Evolutionary conservation across 2,329 filamentous ascomycete species (phyloP).

Genomic region (Aspergillus piperis): DNA sequence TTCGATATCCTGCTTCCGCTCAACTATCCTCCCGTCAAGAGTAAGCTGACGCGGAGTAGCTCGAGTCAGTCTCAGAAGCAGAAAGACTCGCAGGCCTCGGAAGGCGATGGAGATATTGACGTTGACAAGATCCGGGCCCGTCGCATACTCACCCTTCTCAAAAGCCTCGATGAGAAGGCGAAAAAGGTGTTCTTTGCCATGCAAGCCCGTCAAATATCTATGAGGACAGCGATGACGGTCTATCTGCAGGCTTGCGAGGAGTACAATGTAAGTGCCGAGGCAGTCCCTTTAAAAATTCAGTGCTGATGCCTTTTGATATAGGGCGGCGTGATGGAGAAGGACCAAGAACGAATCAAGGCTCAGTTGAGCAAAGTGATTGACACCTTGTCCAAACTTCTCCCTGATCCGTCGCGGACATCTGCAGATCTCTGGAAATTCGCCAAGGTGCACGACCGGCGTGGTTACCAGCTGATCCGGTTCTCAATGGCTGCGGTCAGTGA

Average conservation of each 20-base stretch:
- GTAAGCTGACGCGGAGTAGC: conserved; percentile 47
- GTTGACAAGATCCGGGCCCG: conserved; percentile 72
- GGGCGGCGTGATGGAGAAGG: conserved; percentile 73
- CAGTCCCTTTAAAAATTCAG: background rate
- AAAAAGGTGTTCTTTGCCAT: conserved; percentile 87
- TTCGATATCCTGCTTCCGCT: conserved; percentile 89
- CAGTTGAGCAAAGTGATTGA: conserved; percentile 72
- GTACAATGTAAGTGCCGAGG: conserved; percentile 62
- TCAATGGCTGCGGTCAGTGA: conserved; percentile 83
- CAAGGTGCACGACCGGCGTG: conserved; percentile 84
- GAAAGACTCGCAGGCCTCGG: conserved; percentile 38
- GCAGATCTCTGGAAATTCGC: conserved; percentile 87
- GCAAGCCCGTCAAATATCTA: conserved; percentile 73
- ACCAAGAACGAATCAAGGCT: conserved; percentile 65
- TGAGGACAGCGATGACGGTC: conserved; percentile 71
- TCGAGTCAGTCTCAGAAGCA: conserved; percentile 61
- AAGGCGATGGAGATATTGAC: conserved; percentile 43
- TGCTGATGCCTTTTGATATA: conserved; percentile 15
- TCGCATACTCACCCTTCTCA: conserved; percentile 78
- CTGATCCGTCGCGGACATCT: conserved; percentile 70
- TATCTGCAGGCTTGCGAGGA: conserved; percentile 83
- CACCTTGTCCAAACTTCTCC: conserved; percentile 72
- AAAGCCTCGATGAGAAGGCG: conserved; percentile 73
- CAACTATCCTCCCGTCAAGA: conserved; percentile 74
- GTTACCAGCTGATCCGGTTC: conserved; percentile 85